phyloP scores from a whole-genome alignment of 1,284 basidiomycete species.

The Erythrobasidium hasegawianum region DNA sequence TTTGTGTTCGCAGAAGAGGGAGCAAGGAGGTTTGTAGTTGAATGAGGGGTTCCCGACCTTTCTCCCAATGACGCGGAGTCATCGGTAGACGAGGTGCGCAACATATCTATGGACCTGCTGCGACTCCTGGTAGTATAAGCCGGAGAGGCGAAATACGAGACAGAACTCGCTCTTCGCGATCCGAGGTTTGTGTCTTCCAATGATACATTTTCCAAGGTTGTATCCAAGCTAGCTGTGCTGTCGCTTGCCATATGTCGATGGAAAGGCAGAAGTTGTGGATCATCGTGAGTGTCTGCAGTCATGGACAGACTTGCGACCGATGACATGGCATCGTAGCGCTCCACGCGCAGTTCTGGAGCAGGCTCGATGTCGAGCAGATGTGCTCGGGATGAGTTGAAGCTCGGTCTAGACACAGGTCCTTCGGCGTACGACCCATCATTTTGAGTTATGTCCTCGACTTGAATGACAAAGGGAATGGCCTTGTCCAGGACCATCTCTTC shows the following conservation, averaged over 20 bases:
- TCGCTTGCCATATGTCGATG: slow-evolving; percentile 2
- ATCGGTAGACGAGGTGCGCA: background rate
- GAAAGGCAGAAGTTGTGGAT: too few relatives aligned
- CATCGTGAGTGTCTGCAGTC: too few relatives aligned
- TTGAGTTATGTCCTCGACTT: too few relatives aligned
- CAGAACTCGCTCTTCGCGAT: slow-evolving; percentile 7
- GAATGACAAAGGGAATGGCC: background rate
- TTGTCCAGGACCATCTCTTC: slow-evolving; percentile 30
- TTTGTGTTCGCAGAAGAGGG: background rate
- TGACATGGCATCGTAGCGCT: slow-evolving; percentile 7
- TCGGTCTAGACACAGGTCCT: too few relatives aligned
- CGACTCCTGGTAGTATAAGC: slow-evolving; percentile 27
- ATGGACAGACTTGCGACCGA: background rate
- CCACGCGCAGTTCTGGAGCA: slow-evolving; percentile 26
- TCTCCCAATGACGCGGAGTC: background rate
- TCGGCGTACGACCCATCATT: too few relatives aligned
- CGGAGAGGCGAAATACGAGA: slow-evolving; percentile 6
- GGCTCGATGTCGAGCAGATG: slow-evolving; percentile 19
- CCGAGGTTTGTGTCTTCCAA: background rate
- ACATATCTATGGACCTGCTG: slow-evolving; percentile 18
- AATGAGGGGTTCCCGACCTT: background rate
- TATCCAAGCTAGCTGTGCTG: slow-evolving; percentile 1
- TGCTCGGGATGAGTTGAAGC: slow-evolving; percentile 1
- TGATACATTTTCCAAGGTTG: slow-evolving; percentile 7
- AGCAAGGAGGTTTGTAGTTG: background rate